These are phyloP conservation scores for Coccomyxa subellipsoidea DNA, from an alignment of 163 green algal species.

Conservation along the genomic window DNA sequence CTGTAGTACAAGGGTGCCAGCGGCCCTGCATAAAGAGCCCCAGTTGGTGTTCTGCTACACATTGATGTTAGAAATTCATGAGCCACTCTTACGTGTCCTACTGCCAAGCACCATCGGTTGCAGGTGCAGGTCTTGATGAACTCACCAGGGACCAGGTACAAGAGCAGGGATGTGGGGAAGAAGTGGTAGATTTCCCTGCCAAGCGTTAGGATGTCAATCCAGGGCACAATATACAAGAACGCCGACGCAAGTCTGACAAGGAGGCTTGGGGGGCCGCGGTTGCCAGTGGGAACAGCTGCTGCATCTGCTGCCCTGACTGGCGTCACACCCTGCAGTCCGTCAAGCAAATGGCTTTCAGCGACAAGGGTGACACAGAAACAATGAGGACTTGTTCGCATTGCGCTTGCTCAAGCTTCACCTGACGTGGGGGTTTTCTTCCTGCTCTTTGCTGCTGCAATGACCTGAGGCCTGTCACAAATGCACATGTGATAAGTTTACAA, in stretches of 20 bases:
- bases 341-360: no score
- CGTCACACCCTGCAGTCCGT: neutral
- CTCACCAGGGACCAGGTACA: slow-evolving; percentile 51
- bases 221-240: slow-evolving; percentile 70
- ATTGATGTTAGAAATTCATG: no score
- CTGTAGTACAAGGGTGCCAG: slow-evolving; percentile 67
- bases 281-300: slow-evolving; percentile 7
- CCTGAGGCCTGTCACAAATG: neutral
- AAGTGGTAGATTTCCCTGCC: slow-evolving; percentile 47
- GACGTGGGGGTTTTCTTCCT: slow-evolving; percentile 2
- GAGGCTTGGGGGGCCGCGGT: slow-evolving; percentile 28
- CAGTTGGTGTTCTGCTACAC: neutral
- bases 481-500: no score
- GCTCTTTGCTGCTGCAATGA: neutral
- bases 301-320: slow-evolving; percentile 4
- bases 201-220: slow-evolving; percentile 59
- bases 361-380: no score
- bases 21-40: slow-evolving; percentile 31
- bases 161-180: slow-evolving; percentile 43
- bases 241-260: slow-evolving; percentile 51
- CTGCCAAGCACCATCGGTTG: slow-evolving; percentile 1
- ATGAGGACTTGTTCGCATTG: neutral
- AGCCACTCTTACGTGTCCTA: no score
- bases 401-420: neutral
- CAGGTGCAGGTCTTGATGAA: neutral